Evolutionary conservation across 495 filamentous ascomycete genomes (phyloP).

Genomic region (Thermochaetoides thermophila): DNA sequence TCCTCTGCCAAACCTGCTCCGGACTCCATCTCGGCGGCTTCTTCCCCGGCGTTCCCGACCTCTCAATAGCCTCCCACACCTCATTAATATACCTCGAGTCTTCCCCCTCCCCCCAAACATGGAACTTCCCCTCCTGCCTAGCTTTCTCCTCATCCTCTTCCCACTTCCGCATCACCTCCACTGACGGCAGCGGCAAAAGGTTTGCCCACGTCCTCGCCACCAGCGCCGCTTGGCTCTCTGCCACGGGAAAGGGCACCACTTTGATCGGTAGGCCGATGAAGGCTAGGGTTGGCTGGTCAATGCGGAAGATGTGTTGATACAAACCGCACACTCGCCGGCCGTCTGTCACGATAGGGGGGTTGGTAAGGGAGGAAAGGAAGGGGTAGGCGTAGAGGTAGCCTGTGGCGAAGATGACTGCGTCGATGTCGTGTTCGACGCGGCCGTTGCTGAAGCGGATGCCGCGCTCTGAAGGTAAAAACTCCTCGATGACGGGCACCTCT

Average conservation of each 20-base stretch:
- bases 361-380: conserved; percentile 41
- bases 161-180: conserved; percentile 51
- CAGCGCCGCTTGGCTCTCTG: conserved; percentile 64
- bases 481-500: conserved; percentile 27
- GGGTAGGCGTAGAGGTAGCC: conserved; percentile 62
- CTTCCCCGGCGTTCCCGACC: conserved; percentile 39
- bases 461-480: conserved; percentile 22
- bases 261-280: conserved; percentile 64
- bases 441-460: conserved; percentile 26
- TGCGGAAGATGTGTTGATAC: conserved; percentile 69
- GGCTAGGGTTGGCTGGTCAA: conserved; percentile 58
- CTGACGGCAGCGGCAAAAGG: conserved; percentile 45
- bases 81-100: conserved; percentile 71
- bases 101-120: conserved; percentile 47
- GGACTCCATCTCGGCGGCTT: conserved; percentile 50
- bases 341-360: conserved; percentile 44
- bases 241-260: conserved; percentile 68
- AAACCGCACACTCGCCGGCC: conserved; percentile 54
- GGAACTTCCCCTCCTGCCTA: conserved; percentile 25
- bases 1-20: conserved; percentile 45
- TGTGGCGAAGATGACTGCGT: conserved; percentile 57
- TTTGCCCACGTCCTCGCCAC: conserved; percentile 64
- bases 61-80: conserved; percentile 44
- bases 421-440: conserved; percentile 41
- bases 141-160: conserved; percentile 15